phyloP scores from a whole-genome alignment of 1,284 basidiomycete species.

The Cronartium ribicola region DNA sequence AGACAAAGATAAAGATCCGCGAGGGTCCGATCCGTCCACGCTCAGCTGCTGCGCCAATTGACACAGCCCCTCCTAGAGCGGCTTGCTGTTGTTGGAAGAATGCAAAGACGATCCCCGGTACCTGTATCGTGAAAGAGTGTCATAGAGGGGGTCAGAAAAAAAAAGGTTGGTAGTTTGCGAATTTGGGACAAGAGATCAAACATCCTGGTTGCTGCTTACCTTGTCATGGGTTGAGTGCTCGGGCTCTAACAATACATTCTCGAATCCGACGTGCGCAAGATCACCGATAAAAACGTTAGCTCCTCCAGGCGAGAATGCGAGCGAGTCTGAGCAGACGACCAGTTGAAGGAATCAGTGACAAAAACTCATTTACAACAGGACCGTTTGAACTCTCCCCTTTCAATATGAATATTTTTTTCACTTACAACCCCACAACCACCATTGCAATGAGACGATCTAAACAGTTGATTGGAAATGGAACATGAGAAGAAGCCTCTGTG shows the following conservation, averaged over 20 bases:
- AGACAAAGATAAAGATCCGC: conserved; percentile 79
- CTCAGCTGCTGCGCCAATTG: conserved; percentile 69
- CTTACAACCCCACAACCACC: conserved; percentile 52
- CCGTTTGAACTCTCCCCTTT: too few species aligned
- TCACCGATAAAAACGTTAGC: conserved; percentile 67
- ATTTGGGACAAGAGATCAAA: conserved; percentile 45
- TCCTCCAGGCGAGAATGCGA: conserved; percentile 59
- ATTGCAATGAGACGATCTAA: conserved; percentile 67
- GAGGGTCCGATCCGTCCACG: conserved; percentile 80
- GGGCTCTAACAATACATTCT: conserved; percentile 67
- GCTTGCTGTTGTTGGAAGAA: conserved; percentile 51
- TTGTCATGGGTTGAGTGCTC: conserved; percentile 63
- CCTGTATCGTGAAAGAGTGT: background rate
- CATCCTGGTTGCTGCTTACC: conserved; percentile 56
- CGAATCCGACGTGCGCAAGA: conserved; percentile 59
- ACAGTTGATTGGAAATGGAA: background rate
- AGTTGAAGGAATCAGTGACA: background rate
- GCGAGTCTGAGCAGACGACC: conserved; percentile 46
- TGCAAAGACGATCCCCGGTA: conserved; percentile 32
- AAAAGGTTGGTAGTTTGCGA: too few species aligned
- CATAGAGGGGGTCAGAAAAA: background rate
- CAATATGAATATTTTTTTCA: background rate
- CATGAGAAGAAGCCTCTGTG: background rate
- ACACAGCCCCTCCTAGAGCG: conserved; percentile 56
- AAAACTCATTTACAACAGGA: too few species aligned